Evolutionary conservation across 2,329 filamentous ascomycete species (phyloP).

Genomic region (Truncatella angustata): DNA sequence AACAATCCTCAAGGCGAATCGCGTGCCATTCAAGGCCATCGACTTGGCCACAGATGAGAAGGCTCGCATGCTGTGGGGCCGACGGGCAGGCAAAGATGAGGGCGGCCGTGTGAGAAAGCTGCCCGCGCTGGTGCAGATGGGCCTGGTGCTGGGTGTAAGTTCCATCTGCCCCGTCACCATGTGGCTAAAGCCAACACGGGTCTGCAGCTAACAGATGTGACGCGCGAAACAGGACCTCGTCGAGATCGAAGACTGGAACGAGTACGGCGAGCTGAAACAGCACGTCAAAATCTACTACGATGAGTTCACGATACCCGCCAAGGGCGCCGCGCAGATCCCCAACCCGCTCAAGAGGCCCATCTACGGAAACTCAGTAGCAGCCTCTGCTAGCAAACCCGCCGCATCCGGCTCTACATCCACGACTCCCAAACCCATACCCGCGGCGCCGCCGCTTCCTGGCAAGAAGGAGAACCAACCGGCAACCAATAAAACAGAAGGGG

Average conservation of each 20-base stretch:
- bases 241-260: slow-evolving; percentile 98
- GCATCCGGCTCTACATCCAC: slow-evolving; percentile 18
- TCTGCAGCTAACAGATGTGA: background rate
- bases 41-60: slow-evolving; percentile 89
- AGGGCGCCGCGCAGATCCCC: slow-evolving; percentile 49
- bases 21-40: slow-evolving; percentile 87
- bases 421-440: slow-evolving; percentile 16
- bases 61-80: slow-evolving; percentile 84
- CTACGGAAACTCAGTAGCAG: background rate
- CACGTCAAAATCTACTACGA: slow-evolving; percentile 71
- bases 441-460: slow-evolving; percentile 28
- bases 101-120: slow-evolving; percentile 69
- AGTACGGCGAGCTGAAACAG: slow-evolving; percentile 91
- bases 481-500: slow-evolving; percentile 18
- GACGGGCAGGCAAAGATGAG: slow-evolving; percentile 72
- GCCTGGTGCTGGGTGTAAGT: slow-evolving; percentile 80
- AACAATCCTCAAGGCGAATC: slow-evolving; percentile 93
- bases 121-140: slow-evolving; percentile 84
- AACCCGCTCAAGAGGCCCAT: slow-evolving; percentile 27
- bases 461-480: slow-evolving; percentile 22
- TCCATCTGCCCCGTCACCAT: no score
- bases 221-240: slow-evolving; percentile 69
- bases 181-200: background rate
- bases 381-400: slow-evolving; percentile 31
- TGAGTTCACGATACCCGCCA: slow-evolving; percentile 57